Evolutionary conservation across 352 stramenopile species (phyloP), one percentile per base, ranked within the genome.

Genomic region (Phytophthora vignae): DNA sequence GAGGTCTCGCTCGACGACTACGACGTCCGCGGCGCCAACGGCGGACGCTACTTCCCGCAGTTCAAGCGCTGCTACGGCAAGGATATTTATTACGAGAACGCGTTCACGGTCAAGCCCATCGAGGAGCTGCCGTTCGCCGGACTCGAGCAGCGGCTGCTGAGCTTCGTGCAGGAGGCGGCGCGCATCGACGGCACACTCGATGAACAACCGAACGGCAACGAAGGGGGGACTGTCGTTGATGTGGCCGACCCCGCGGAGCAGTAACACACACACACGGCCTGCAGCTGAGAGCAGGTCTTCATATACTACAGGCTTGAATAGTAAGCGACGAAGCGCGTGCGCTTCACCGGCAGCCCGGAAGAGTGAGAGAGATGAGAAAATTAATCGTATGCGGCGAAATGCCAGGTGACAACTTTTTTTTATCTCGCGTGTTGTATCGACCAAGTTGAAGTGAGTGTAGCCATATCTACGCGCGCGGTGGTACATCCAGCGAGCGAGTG

Each of bases 61-160:
- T 88, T 83, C 60, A 88, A 87, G 59, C 81, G 81, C 56, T 85
- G 80, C 71, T 90, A 82, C 60, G 82, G 82, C 67, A 90, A 90
- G 63, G 82, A 88, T 79, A 83, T 87, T 78, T 80, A 90, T 81
- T 90, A 87, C 67, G 79, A 88, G 56, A 77, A 79, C 48, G 63
- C 69, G 25, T 90, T 90, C 68, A 84, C 70, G 12, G 74, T 90
- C 49, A 79, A 65, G 53, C 60, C 79, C 15, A 65, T 90, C 17
- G 56, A 69, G 3, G 61, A 82, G 25, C 17, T 86, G 33, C 73
- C 83, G 52, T 90, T 90, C 36, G 81, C 74, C 0, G 60, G 44
- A 4, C 71, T 90, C n/a, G 83, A 90, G 58, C 22, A 73, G 25
- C 65, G 67, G 36, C 58, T 90, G 52, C 60, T 90, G 49, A 71